A percentile compares a stretch with the other conserved stretches of the same genome.
These are phyloP conservation scores for Phytophthora fragariae DNA, from an alignment of 352 stramenopile species.

Conservation along the genomic window DNA sequence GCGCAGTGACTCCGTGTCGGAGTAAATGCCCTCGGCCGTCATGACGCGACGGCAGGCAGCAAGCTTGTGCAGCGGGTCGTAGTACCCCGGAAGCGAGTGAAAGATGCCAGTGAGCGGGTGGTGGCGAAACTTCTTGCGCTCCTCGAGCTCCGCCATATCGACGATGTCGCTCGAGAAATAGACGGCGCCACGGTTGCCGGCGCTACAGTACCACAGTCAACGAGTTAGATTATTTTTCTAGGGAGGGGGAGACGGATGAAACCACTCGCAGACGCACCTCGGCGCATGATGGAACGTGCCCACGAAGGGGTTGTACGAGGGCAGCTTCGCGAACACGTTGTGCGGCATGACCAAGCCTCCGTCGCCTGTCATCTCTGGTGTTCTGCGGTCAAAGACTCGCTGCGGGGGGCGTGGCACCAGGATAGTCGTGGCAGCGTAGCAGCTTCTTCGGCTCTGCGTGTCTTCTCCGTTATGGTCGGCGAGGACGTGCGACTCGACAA, in stretches of 20 bases:
- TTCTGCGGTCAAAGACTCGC: slow-evolving; percentile 10
- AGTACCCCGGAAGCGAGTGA: slow-evolving; percentile 87
- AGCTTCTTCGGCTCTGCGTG: slow-evolving; percentile 30
- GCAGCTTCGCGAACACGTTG: slow-evolving; percentile 86
- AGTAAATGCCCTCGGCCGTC: slow-evolving; percentile 65
- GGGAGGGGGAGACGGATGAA: background rate
- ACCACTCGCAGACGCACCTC: slow-evolving; percentile 49
- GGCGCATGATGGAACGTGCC: slow-evolving; percentile 92
- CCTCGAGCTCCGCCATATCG: slow-evolving; percentile 87
- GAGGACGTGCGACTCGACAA: slow-evolving; percentile 46
- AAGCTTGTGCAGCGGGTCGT: slow-evolving; percentile 85
- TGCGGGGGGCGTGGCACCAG: background rate
- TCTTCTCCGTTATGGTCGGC: slow-evolving; percentile 36
- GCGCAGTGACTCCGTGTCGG: slow-evolving; percentile 77
- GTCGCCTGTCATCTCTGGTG: slow-evolving; percentile 41
- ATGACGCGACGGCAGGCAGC: slow-evolving; percentile 72
- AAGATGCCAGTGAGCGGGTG: slow-evolving; percentile 90
- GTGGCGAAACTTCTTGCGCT: slow-evolving; percentile 91
- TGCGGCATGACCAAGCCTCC: slow-evolving; percentile 57
- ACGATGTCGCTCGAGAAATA: slow-evolving; percentile 92
- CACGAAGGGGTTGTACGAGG: slow-evolving; percentile 90
- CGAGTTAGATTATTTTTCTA: background rate
- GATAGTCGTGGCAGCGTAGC: slow-evolving; percentile 14
- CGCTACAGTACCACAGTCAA: slow-evolving; percentile 41
- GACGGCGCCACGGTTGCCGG: slow-evolving; percentile 84